Conservation (phyloP, 1,284 basidiomycete genomes). For the Somion occarium region DNA sequence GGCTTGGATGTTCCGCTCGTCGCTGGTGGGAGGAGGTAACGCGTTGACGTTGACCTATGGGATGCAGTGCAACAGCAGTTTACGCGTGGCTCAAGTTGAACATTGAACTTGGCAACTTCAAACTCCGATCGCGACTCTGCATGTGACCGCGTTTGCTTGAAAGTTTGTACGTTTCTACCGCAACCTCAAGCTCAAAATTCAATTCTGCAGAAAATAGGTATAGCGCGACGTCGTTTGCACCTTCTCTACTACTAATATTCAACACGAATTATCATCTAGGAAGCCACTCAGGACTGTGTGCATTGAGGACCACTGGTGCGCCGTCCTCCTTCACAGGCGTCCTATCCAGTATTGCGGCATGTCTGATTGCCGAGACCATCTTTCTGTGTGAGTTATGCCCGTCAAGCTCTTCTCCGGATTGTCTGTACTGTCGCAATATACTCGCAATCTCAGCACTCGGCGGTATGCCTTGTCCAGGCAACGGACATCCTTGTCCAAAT, state of each 20-base stretch:
- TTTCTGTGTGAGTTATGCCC: constrained; percentile 6
- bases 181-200: too few relatives aligned
- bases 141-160: constrained; percentile 3
- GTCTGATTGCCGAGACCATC: constrained; percentile 41
- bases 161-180: too few relatives aligned
- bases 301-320: constrained; percentile 31
- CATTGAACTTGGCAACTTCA: not conserved
- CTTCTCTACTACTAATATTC: too few relatives aligned
- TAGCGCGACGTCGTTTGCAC: too few relatives aligned
- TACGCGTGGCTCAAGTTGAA: not conserved
- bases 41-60: not conserved
- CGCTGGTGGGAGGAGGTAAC: not conserved
- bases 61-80: not conserved
- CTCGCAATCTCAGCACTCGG: constrained; percentile 33
- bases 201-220: too few relatives aligned
- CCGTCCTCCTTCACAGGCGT: constrained; percentile 41
- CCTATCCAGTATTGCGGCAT: constrained; percentile 40
- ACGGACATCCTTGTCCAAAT: constrained; percentile 33
- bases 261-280: not conserved
- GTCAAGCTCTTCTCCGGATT: constrained; percentile 17
- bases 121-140: not conserved
- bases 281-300: constrained; percentile 30
- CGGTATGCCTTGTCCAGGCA: constrained; percentile 31
- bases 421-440: constrained; percentile 25
- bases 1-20: too few relatives aligned